phyloP scores from a whole-genome alignment of 192 early-diverging fungal species.

The Coemansia sp. region DNA sequence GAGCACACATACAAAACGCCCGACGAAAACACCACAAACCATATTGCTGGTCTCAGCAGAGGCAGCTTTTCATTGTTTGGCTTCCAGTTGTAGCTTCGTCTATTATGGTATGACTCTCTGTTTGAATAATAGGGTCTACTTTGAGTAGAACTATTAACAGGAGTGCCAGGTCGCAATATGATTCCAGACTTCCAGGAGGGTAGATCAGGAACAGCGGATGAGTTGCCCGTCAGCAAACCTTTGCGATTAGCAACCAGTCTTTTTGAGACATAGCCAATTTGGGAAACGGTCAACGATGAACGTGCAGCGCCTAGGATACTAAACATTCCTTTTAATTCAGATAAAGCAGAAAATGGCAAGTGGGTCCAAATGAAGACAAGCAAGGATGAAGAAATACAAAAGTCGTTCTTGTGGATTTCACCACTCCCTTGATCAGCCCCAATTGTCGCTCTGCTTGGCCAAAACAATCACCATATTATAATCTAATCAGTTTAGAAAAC shows the following conservation, averaged over 20 bases:
- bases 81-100: slow-evolving; percentile 3
- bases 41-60: slow-evolving; percentile 28
- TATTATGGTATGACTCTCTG: slow-evolving; percentile 1
- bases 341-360: too few species aligned
- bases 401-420: too few species aligned
- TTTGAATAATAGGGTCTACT: slow-evolving; percentile 3
- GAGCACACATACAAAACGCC: slow-evolving; percentile 36
- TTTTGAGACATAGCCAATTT: neutral
- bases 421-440: too few species aligned
- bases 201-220: neutral
- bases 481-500: too few species aligned
- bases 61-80: slow-evolving; percentile 13
- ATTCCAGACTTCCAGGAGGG: neutral
- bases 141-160: neutral
- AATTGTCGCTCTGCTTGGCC: too few species aligned
- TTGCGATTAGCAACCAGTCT: neutral
- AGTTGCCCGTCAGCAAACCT: neutral
- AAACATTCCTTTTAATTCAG: neutral
- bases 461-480: too few species aligned
- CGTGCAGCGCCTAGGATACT: neutral
- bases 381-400: too few species aligned
- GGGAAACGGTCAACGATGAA: neutral
- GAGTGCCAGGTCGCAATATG: neutral
- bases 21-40: slow-evolving; percentile 32
- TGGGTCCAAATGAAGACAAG: too few species aligned